Evolutionary conservation across 108 stramenopile genomes (phyloP), one percentile per base, ranked within the genome.

Genomic region (Chaetoceros tenuissimus): DNA sequence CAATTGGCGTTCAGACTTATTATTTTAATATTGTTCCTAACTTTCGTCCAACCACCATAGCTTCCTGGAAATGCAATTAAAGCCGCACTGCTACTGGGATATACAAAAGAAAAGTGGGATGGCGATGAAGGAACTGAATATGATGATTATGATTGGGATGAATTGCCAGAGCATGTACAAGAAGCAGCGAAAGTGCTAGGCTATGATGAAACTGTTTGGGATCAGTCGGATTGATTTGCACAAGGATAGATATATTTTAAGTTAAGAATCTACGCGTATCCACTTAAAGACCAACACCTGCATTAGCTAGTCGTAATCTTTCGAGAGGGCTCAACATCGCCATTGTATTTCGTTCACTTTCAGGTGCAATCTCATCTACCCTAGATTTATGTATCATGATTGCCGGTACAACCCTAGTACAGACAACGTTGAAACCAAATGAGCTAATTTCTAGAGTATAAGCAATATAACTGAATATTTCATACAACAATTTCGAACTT

Each of bases 321-420:
- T n/a, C n/a, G n/a, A n/a, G n/a, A n/a, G n/a, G n/a, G n/a, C n/a
- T n/a, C n/a, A n/a, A n/a, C n/a, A n/a, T n/a, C n/a, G n/a, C n/a
- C n/a, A n/a, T n/a, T n/a, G n/a, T n/a, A n/a, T n/a, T n/a, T n/a
- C n/a, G n/a, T n/a, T 57, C 56, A 18, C 20, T 57, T 44, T 44
- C 23, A 51, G 78, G 69, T 24, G 46, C 24, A n/a, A 79, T 25
- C 8, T 51, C 70, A 58, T 92, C 90, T 1, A 92, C 71, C 51
- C 82, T 88, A 61, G 82, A 79, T 3, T 54, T 27, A 1, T 84
- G 86, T 1, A 92, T 63, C 63, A 86, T 76, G 44, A 92, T 86
- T 18, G 90, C 86, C 22, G 90, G 90, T 13, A 80, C 79, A 0
- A 92, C 85, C n/a, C n/a, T n/a, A n/a, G n/a, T n/a, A n/a, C n/a